Evolutionary conservation across 306 rosid genomes (phyloP), one percentile per base, ranked within the genome.

Genomic region (Castanopsis chinensis): DNA sequence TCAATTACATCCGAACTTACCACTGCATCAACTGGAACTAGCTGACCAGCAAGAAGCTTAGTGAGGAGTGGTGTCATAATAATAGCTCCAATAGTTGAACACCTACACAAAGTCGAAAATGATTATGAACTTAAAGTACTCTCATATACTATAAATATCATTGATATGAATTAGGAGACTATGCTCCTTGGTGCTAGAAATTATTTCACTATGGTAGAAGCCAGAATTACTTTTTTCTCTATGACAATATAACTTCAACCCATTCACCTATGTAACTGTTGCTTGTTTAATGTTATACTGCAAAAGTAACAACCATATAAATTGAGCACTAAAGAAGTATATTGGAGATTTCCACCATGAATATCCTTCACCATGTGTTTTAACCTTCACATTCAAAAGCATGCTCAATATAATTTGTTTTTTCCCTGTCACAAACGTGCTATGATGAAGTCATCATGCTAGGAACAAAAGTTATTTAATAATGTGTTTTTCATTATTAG

Each of bases 61-160:
- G 99, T 95, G 23, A 95, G 96, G 81, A 90, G 97, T 11, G 97
- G 97, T 1, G 96, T 95, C 99, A 95, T 95, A 72, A 91, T 11
- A 61, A 95, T 93, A 74, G 97, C 99, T 76, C 96, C 99, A 78
- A 93, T 83, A 49, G 94, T 95, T 72, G 98, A 95, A 89, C 92
- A 90, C 89, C 99, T 95, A 80, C 60, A 80, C 54, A 51, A 77
- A 64, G 68, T 71, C 73, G 63, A 75, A 57, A 58, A 61, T 59
- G 49, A 72, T 57, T 70, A 45, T 45, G 61, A 78, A 79, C n/a
- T 56, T 15, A 20, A 71, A 41, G 57, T 78, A 80, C 15, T 10
- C 76, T 13, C 6, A 27, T 74, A 68, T 72, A 67, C 65, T 72
- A 32, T 32, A 52, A 41, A 69, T 69, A 35, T 11, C 49, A 79